Conservation (phyloP, 345 rosid species). For the Eucalyptus melliodora region DNA sequence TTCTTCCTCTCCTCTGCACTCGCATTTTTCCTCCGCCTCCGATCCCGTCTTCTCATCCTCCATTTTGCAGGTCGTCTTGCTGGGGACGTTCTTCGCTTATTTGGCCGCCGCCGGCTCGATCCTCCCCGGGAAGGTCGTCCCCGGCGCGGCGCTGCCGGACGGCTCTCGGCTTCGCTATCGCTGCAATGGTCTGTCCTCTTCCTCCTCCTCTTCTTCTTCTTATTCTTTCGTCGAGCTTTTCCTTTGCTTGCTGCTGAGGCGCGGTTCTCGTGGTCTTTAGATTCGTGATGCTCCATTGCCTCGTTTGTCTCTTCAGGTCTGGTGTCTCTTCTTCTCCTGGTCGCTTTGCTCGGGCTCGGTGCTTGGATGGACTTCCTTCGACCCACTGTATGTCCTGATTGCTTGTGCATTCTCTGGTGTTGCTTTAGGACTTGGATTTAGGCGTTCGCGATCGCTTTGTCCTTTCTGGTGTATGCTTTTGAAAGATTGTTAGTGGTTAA, state of each 20-base stretch:
- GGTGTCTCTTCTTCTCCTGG: constrained; percentile 36
- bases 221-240: neutral
- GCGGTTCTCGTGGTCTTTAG: neutral
- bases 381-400: constrained; percentile 40
- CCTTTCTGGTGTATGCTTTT: neutral
- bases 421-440: neutral
- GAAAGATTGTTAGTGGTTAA: neutral
- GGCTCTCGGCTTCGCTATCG: constrained; percentile 73
- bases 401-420: neutral
- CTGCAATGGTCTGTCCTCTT: constrained; percentile 52
- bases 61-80: constrained; percentile 26
- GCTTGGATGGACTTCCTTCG: constrained; percentile 47
- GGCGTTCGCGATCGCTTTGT: neutral
- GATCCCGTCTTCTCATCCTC: neutral
- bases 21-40: too few species aligned
- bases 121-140: constrained; percentile 62
- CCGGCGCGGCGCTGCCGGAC: constrained; percentile 55
- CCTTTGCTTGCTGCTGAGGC: neutral
- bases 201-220: neutral
- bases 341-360: constrained; percentile 45
- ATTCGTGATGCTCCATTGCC: neutral
- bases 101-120: constrained; percentile 56
- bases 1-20: neutral
- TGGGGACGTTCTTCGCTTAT: constrained; percentile 46
- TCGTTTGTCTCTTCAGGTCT: constrained; percentile 24